Evolutionary conservation across 768 basidiomycete genomes (phyloP).

Genomic region (Tubosaeta sp.): DNA sequence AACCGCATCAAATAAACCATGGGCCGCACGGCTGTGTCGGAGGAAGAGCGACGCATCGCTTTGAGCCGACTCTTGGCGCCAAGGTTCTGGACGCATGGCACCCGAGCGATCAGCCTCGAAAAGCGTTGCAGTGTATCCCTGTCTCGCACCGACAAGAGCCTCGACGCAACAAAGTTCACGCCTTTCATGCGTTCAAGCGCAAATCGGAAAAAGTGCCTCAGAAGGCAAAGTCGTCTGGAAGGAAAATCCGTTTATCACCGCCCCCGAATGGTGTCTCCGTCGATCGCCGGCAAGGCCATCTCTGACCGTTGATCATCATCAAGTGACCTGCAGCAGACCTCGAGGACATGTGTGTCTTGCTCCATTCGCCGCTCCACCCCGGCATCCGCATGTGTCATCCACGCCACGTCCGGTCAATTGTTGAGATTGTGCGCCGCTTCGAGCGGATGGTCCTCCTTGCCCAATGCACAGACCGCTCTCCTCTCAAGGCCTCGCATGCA

Average conservation of each 20-base stretch:
- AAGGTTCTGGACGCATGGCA: conserved; percentile 61
- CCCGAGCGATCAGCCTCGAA: conserved; percentile 77
- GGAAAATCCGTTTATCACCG: conserved; percentile 76
- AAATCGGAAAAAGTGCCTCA: conserved; percentile 62
- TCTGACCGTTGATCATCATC: conserved; percentile 35
- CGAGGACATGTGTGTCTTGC: conserved; percentile 68
- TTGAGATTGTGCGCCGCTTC: conserved; percentile 60
- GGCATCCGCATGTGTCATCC: conserved; percentile 50
- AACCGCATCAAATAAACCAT: neutral
- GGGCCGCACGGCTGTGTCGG: conserved; percentile 28
- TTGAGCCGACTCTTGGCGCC: conserved; percentile 64
- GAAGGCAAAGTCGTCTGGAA: conserved; percentile 80
- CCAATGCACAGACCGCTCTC: conserved; percentile 58
- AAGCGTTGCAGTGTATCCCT: conserved; percentile 64
- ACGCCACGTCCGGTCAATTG: conserved; percentile 59
- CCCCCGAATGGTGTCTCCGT: conserved; percentile 66
- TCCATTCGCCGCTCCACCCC: conserved; percentile 49
- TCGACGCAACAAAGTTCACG: conserved; percentile 60
- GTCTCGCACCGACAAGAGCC: conserved; percentile 58
- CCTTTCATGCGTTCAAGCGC: conserved; percentile 69
- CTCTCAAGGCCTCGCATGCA: conserved; percentile 53
- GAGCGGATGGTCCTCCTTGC: conserved; percentile 67
- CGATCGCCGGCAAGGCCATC: neutral
- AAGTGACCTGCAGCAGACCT: conserved; percentile 61
- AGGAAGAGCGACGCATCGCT: conserved; percentile 56